Evolutionary conservation across 805 yeast genomes (phyloP), one percentile per base, ranked within the genome.

Genomic region (Wickerhamiella siamensis): DNA sequence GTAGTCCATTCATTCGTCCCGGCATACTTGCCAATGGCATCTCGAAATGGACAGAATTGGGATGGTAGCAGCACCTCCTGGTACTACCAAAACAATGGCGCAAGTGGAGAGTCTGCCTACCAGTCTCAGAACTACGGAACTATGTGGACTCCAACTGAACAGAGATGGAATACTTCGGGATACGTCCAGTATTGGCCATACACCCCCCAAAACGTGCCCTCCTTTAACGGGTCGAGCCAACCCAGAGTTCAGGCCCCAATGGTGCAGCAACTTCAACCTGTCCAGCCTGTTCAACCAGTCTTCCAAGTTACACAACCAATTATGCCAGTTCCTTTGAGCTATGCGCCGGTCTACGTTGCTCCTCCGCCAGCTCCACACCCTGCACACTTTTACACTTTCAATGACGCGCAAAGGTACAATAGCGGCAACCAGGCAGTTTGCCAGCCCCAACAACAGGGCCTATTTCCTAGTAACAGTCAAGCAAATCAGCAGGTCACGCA

Each of bases 251-350:
- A n/a, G n/a, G n/a, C n/a, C n/a, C n/a, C n/a, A n/a, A n/a, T n/a
- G n/a, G n/a, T n/a, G n/a, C n/a, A n/a, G n/a, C n/a, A n/a, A n/a
- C n/a, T n/a, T n/a, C n/a, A n/a, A n/a, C 43, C 45, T 27, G 43
- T 44, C 8, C 41, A 43, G 15, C 38, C 50, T n/a, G 95, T 86
- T 57, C 87, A 88, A 8, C 12, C 29, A 8, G 29, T 24, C 29
- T n/a, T n/a, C n/a, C n/a, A n/a, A n/a, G n/a, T n/a, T n/a, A n/a
- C n/a, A n/a, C 29, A 24, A 12, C 29, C 29, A 24, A 8, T 8
- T 24, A 24, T 24, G 29, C 6, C 12, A 6, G 29, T 12, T 6
- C 29, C 29, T 8, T 8, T 24, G 10, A 24, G 12, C 29, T 24
- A 24, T 24, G 29, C 10, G 6, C 29, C 29, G 29, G 29, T 24